A percentile compares a stretch with the other conserved stretches of the same genome.
phyloP scores from a whole-genome alignment of 169 alveolate genomes.

The Plasmodium vivax region DNA sequence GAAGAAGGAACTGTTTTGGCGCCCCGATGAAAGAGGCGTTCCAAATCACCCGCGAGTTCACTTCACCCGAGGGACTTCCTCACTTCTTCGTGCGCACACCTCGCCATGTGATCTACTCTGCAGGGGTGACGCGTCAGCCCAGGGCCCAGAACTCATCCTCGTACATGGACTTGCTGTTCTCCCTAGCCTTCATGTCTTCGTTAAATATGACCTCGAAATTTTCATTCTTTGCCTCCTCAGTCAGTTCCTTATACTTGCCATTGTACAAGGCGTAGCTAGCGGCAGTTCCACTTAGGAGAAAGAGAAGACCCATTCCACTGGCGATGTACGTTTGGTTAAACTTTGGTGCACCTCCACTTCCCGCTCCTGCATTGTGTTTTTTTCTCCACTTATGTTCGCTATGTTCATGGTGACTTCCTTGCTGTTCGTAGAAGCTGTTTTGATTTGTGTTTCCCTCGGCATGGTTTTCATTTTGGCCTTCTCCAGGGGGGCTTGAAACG shows the following conservation, averaged over 20 bases:
- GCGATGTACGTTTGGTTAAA: conserved; percentile 29
- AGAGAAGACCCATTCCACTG: conserved; percentile 34
- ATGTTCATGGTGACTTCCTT: not conserved
- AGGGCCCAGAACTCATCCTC: conserved; percentile 69
- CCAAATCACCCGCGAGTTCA: not conserved
- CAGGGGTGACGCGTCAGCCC: not conserved
- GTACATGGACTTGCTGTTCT: not conserved
- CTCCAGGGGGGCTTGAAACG: not conserved
- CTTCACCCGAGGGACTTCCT: not conserved
- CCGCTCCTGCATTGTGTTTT: not conserved
- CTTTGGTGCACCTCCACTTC: not conserved
- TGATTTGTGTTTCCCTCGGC: not conserved
- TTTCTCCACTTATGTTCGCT: not conserved
- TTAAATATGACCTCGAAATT: conserved; percentile 25
- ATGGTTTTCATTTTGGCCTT: not conserved
- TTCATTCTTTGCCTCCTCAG: not conserved
- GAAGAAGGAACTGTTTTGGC: not conserved
- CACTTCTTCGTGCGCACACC: not conserved
- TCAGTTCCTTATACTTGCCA: conserved; percentile 5
- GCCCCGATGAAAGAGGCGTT: not conserved
- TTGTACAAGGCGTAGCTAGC: conserved; percentile 9
- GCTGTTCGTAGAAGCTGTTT: not conserved
- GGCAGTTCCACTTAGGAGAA: conserved; percentile 21
- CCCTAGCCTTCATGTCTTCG: conserved; percentile 9
- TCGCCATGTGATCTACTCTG: not conserved